Conservation (phyloP, 78 protist species). For the Capsaspora owczarzaki region DNA sequence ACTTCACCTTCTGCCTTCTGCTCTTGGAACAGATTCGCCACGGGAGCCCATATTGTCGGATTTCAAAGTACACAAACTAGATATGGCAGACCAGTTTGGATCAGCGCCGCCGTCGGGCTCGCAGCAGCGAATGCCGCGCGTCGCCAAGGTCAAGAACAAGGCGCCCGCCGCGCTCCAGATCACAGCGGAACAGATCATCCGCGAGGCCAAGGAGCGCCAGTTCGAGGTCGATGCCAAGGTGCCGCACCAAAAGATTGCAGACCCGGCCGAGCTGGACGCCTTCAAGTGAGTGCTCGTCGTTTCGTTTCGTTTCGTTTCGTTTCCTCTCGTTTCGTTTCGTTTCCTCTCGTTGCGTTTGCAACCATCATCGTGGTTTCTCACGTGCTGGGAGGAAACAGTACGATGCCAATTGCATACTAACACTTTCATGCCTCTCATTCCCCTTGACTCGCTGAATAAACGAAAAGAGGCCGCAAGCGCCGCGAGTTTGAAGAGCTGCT, state of each 20-base stretch:
- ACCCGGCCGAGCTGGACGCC: conserved; percentile 86
- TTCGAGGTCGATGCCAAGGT: not conserved
- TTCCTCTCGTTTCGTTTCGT: too few relatives aligned
- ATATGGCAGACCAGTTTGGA: too few relatives aligned
- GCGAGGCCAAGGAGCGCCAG: conserved; percentile 73
- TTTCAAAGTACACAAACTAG: too few relatives aligned
- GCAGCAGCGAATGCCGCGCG: conserved; percentile 2
- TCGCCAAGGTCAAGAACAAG: conserved; percentile 56
- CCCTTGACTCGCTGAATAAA: conserved; percentile 37
- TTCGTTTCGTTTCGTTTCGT: not conserved
- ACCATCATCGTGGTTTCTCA: too few relatives aligned
- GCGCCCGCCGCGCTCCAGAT: conserved; percentile 90
- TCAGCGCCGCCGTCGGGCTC: too few relatives aligned
- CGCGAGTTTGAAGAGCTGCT: conserved; percentile 57
- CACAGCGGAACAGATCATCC: conserved; percentile 98
- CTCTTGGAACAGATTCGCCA: too few relatives aligned
- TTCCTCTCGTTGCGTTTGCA: too few relatives aligned
- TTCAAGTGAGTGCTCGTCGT: conserved; percentile 9
- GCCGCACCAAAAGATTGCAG: conserved; percentile 78
- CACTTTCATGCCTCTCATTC: not conserved
- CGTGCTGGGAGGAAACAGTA: too few relatives aligned
- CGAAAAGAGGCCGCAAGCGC: conserved; percentile 73
- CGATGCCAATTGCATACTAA: too few relatives aligned
- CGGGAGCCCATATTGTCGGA: too few relatives aligned
- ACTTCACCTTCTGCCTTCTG: too few relatives aligned